phyloP scores from a whole-genome alignment of 352 stramenopile species.

The Phytophthora fragariaefolia region DNA sequence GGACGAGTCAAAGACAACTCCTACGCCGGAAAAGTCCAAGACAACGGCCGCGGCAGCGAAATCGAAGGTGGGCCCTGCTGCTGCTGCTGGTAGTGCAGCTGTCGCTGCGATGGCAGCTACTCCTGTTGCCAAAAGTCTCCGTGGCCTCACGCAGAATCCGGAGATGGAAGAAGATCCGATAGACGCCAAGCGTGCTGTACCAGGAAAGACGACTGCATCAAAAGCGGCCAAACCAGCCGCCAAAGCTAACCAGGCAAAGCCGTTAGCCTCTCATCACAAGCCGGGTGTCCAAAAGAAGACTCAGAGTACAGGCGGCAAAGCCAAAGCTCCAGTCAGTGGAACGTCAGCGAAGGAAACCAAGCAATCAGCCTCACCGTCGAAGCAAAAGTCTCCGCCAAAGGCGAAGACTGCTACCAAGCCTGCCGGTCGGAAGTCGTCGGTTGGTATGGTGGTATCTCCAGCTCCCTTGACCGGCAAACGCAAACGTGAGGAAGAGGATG shows the following conservation, averaged over 20 bases:
- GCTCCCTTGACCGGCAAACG: slow-evolving; percentile 37
- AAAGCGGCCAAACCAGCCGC: slow-evolving; percentile 12
- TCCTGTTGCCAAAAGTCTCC: slow-evolving; percentile 4
- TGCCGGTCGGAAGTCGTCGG: slow-evolving; percentile 8
- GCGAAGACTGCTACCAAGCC: slow-evolving; percentile 7
- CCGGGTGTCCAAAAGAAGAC: slow-evolving; percentile 24
- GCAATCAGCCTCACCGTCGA: slow-evolving; percentile 12
- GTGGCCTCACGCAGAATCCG: slow-evolving; percentile 35
- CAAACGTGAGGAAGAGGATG: slow-evolving; percentile 34
- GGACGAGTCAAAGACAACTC: neutral
- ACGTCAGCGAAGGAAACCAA: slow-evolving; percentile 18
- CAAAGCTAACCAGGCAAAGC: slow-evolving; percentile 26
- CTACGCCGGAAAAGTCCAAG: neutral
- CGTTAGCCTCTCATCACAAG: slow-evolving; percentile 5
- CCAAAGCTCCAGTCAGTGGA: slow-evolving; percentile 10
- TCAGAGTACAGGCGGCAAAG: slow-evolving; percentile 27
- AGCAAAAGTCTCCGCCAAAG: slow-evolving; percentile 11
- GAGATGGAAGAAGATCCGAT: slow-evolving; percentile 34
- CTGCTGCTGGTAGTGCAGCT: neutral
- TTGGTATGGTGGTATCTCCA: neutral
- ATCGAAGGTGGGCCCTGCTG: no score
- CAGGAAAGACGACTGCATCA: slow-evolving; percentile 1
- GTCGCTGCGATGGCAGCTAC: neutral
- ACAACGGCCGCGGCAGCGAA: neutral
- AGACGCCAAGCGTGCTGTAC: neutral